phyloP scores from a whole-genome alignment of 108 stramenopile species.

The Conticribra guillardii region DNA sequence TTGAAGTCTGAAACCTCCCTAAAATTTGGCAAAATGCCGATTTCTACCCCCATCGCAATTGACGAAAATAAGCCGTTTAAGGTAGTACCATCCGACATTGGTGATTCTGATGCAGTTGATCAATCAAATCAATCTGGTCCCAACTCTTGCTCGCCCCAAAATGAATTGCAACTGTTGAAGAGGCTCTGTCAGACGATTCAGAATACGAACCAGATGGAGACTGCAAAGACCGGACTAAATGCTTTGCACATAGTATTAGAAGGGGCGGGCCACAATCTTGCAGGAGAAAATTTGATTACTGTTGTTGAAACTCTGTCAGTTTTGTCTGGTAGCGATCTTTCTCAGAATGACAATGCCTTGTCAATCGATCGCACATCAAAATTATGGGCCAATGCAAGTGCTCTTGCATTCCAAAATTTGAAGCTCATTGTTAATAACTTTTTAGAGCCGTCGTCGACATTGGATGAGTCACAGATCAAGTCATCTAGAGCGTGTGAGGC shows the following conservation, averaged over 20 bases:
- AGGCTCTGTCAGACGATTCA: slow-evolving; percentile 74
- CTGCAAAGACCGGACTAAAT: slow-evolving; percentile 68
- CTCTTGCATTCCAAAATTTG: slow-evolving; percentile 82
- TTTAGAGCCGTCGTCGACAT: slow-evolving; percentile 54
- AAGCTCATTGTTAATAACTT: slow-evolving; percentile 94
- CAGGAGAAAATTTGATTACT: slow-evolving; percentile 55
- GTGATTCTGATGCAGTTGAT: neutral
- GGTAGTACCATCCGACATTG: slow-evolving; percentile 15
- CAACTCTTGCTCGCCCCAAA: neutral
- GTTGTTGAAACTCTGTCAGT: slow-evolving; percentile 64
- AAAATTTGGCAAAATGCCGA: slow-evolving; percentile 21
- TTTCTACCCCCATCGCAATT: slow-evolving; percentile 22
- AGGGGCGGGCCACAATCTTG: slow-evolving; percentile 69
- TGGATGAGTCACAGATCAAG: slow-evolving; percentile 31
- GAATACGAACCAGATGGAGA: slow-evolving; percentile 47
- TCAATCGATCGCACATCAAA: slow-evolving; percentile 53
- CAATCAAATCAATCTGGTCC: slow-evolving; percentile 3
- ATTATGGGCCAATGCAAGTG: slow-evolving; percentile 73
- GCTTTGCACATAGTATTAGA: slow-evolving; percentile 74
- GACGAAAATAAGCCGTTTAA: slow-evolving; percentile 21
- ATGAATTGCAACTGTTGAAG: slow-evolving; percentile 45
- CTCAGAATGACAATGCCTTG: neutral
- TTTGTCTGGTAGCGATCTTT: slow-evolving; percentile 46
- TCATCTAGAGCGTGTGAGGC: slow-evolving; percentile 51
- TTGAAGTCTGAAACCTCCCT: slow-evolving; percentile 18